phyloP scores from a whole-genome alignment of 495 filamentous ascomycete genomes.

The Lophiostoma macrostomum region DNA sequence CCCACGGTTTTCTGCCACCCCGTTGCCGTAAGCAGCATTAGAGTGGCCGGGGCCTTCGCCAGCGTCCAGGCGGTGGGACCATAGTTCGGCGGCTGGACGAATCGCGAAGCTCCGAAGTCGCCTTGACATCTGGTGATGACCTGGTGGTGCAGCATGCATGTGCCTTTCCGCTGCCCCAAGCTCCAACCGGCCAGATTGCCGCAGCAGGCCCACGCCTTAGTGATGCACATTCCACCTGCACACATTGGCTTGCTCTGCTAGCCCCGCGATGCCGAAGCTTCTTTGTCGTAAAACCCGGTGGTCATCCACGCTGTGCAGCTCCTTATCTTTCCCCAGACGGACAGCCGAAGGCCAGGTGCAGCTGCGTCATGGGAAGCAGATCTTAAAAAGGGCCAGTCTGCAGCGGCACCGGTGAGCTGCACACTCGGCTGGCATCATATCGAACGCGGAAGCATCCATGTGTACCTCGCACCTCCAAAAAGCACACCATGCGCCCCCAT shows the following conservation, averaged over 20 bases:
- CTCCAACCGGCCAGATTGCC: conserved; percentile 29
- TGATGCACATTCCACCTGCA: conserved; percentile 6
- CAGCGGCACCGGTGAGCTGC: conserved; percentile 12
- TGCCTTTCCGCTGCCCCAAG: conserved; percentile 26
- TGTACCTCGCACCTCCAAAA: conserved; percentile 5
- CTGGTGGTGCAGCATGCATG: conserved; percentile 25
- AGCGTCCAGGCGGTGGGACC: conserved; percentile 24
- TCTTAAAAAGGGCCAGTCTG: conserved; percentile 27
- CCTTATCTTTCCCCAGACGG: conserved; percentile 27
- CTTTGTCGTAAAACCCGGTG: conserved; percentile 33
- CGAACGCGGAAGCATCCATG: background rate
- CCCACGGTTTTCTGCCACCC: conserved; percentile 34
- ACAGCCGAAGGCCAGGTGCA: conserved; percentile 19
- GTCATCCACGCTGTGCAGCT: conserved; percentile 21
- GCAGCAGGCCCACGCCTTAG: conserved; percentile 28
- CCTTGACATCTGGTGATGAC: conserved; percentile 28
- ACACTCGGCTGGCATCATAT: conserved; percentile 7
- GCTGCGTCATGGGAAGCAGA: conserved; percentile 3
- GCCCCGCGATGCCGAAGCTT: conserved; percentile 24
- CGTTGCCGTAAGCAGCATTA: conserved; percentile 21
- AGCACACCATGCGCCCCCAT: background rate
- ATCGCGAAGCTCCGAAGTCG: conserved; percentile 24
- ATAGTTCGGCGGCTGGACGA: conserved; percentile 15
- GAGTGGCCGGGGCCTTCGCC: conserved; percentile 12
- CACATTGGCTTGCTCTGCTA: conserved; percentile 21